Conservation (phyloP, 768 basidiomycete species). For the Mycena rebaudengoi region DNA sequence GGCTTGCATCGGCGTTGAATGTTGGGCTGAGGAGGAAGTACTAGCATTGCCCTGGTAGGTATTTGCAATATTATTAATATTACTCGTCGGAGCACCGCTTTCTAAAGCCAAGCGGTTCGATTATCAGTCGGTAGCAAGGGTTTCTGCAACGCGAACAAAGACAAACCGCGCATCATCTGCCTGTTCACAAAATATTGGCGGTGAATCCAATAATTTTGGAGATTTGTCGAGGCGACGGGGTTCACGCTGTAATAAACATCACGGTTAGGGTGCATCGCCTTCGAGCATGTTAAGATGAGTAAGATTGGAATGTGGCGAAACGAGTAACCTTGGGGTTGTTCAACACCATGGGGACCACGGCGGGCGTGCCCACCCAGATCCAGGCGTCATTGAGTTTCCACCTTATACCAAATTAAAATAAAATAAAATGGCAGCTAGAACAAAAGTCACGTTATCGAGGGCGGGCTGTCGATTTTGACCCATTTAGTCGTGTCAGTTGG, state of each 20-base stretch:
- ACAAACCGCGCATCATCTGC: constrained; percentile 6
- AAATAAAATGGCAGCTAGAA: no score
- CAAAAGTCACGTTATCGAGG: not conserved
- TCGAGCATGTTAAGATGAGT: not conserved
- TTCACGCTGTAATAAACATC: not conserved
- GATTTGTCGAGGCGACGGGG: constrained; percentile 4
- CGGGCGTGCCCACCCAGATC: constrained; percentile 27
- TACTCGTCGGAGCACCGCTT: no score
- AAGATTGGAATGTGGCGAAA: not conserved
- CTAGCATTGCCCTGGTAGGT: not conserved
- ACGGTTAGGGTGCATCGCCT: not conserved
- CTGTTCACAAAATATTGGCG: constrained; percentile 10
- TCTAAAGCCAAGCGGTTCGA: no score
- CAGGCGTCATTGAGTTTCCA: constrained; percentile 19
- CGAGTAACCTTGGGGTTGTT: constrained; percentile 14
- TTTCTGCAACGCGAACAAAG: not conserved
- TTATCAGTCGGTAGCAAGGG: not conserved
- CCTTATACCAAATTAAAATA: no score
- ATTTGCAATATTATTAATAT: no score
- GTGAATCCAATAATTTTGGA: constrained; percentile 20
- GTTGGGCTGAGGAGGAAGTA: not conserved
- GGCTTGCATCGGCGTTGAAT: not conserved
- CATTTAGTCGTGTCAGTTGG: constrained; percentile 19
- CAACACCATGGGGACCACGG: constrained; percentile 8
- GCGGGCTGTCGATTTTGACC: constrained; percentile 15